These are phyloP conservation scores for Parasitella parasitica DNA, from an alignment of 371 early-diverging fungal genomes.

Conservation along the genomic window DNA sequence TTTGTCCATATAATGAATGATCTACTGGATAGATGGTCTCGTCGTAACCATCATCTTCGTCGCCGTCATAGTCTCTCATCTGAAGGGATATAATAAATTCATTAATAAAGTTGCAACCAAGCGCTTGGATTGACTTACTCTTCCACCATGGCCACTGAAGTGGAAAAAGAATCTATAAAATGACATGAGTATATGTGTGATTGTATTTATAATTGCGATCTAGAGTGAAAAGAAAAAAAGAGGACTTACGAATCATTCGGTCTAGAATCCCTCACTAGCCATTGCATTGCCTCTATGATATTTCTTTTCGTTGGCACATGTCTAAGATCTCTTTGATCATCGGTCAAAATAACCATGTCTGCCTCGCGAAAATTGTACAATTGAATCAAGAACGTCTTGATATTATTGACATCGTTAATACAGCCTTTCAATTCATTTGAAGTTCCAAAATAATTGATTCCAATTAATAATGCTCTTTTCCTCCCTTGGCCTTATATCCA, in stretches of 20 bases:
- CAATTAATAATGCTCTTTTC: slow-evolving; percentile 29
- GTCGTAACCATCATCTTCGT: slow-evolving; percentile 79
- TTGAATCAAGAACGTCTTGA: slow-evolving; percentile 66
- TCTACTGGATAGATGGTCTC: slow-evolving; percentile 75
- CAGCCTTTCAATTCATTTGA: slow-evolving; percentile 71
- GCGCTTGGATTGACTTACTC: slow-evolving; percentile 17
- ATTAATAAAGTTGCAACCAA: neutral
- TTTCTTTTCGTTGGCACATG: slow-evolving; percentile 78
- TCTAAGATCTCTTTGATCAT: slow-evolving; percentile 68
- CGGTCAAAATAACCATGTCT: slow-evolving; percentile 81
- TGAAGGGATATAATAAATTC: neutral
- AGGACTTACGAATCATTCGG: slow-evolving; percentile 73
- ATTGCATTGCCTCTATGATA: slow-evolving; percentile 81
- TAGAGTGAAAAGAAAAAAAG: no score
- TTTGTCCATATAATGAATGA: slow-evolving; percentile 68
- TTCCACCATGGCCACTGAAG: slow-evolving; percentile 88
- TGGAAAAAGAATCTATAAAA: slow-evolving; percentile 71
- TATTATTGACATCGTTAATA: slow-evolving; percentile 87
- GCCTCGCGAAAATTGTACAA: slow-evolving; percentile 64
- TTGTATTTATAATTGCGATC: neutral
- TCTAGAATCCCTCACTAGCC: slow-evolving; percentile 79
- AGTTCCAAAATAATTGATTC: slow-evolving; percentile 64
- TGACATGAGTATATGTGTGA: neutral
- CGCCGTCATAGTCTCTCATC: slow-evolving; percentile 64
- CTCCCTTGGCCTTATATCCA: slow-evolving; percentile 31